Percentiles rank a stretch among this genome's conserved stretches.
Conservation (phyloP, 805 yeast genomes). For the Lipomyces chichibuensis region DNA sequence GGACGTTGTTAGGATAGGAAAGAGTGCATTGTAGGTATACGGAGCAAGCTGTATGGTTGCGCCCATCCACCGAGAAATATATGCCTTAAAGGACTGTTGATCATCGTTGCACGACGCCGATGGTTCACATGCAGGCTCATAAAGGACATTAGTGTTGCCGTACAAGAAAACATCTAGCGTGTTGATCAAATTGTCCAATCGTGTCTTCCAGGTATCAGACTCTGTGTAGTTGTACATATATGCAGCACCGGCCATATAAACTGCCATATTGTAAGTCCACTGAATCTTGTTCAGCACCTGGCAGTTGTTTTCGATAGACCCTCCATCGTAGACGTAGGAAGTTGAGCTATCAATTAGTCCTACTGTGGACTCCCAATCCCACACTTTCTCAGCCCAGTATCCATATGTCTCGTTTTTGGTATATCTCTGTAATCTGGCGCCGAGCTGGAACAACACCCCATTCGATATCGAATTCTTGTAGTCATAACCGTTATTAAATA, state of each 20-base stretch:
- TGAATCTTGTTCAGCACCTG: constrained; percentile 54
- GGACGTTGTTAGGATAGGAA: constrained; percentile 52
- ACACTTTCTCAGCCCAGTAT: constrained; percentile 72
- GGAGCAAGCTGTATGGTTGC: constrained; percentile 66
- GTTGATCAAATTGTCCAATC: constrained; percentile 54
- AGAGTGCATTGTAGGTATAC: constrained; percentile 52
- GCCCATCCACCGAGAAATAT: constrained; percentile 66
- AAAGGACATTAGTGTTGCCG: constrained; percentile 54
- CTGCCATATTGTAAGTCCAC: constrained; percentile 78
- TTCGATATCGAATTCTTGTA: constrained; percentile 88
- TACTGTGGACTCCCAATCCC: constrained; percentile 68
- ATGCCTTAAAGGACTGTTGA: constrained; percentile 75
- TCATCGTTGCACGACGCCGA: constrained; percentile 64
- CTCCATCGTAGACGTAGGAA: constrained; percentile 71
- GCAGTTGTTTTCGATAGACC: constrained; percentile 54
- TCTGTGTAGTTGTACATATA: constrained; percentile 58
- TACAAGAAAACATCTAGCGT: constrained; percentile 55
- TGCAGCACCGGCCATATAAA: constrained; percentile 70
- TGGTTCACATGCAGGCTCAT: constrained; percentile 73
- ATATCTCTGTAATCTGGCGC: constrained; percentile 81
- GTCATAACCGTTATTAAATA: constrained; percentile 85
- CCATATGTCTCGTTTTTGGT: constrained; percentile 70
- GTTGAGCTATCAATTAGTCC: constrained; percentile 47
- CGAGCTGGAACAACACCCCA: constrained; percentile 77
- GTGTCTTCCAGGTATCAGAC: constrained; percentile 54